These are phyloP conservation scores for Glarea lozoyensis DNA, from an alignment of 495 filamentous ascomycete species.

Conservation along the genomic window DNA sequence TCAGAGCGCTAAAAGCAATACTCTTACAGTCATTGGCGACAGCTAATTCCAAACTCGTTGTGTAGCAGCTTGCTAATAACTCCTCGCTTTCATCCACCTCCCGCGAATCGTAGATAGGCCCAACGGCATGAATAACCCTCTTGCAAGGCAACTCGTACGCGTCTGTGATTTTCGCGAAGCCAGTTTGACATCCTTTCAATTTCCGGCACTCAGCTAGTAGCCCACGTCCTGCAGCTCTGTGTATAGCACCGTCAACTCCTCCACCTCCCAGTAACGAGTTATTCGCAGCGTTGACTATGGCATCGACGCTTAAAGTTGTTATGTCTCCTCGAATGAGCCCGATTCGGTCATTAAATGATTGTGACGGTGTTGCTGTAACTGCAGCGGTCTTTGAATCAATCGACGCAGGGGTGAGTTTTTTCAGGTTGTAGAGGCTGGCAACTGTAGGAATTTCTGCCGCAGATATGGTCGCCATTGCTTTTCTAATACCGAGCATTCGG, in stretches of 20 bases:
- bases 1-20: slow-evolving; percentile 76
- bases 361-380: slow-evolving; percentile 21
- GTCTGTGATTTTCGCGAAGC: slow-evolving; percentile 73
- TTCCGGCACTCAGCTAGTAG: slow-evolving; percentile 60
- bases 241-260: slow-evolving; percentile 84
- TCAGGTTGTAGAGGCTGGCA: slow-evolving; percentile 48
- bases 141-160: slow-evolving; percentile 68
- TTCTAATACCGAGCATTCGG: slow-evolving; percentile 7
- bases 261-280: slow-evolving; percentile 69
- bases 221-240: slow-evolving; percentile 63
- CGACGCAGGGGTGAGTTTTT: slow-evolving; percentile 25
- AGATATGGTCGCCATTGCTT: slow-evolving; percentile 16
- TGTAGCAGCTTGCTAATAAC: slow-evolving; percentile 63
- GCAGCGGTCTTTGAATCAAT: not conserved
- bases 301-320: slow-evolving; percentile 67
- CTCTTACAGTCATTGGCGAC: slow-evolving; percentile 53
- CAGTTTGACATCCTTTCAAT: slow-evolving; percentile 65
- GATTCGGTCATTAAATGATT: slow-evolving; percentile 62
- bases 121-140: slow-evolving; percentile 83
- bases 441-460: slow-evolving; percentile 55
- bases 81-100: slow-evolving; percentile 22
- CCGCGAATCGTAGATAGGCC: slow-evolving; percentile 60
- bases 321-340: slow-evolving; percentile 70
- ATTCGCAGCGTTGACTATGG: slow-evolving; percentile 94
- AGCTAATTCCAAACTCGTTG: slow-evolving; percentile 61